phyloP scores from a whole-genome alignment of 495 filamentous ascomycete genomes.

The Cercophora newfieldiana region DNA sequence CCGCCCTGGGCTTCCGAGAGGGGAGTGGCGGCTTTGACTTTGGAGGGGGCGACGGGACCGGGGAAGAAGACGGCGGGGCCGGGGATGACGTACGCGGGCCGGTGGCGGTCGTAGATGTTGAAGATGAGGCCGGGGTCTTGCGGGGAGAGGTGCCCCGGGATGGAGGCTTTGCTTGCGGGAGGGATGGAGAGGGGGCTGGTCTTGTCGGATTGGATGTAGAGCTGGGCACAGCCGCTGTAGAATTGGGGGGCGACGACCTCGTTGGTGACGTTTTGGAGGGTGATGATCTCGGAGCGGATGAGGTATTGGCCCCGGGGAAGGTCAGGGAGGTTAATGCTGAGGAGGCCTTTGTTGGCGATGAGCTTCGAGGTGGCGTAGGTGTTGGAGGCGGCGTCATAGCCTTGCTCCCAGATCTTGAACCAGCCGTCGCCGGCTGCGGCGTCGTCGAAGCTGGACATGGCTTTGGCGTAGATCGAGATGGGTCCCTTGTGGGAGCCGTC shows the following conservation, averaged over 20 bases:
- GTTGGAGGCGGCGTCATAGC: slow-evolving; percentile 52
- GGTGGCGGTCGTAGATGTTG: slow-evolving; percentile 56
- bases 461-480: slow-evolving; percentile 73
- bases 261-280: slow-evolving; percentile 63
- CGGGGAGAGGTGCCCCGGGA: slow-evolving; percentile 62
- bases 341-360: slow-evolving; percentile 61
- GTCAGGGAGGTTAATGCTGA: slow-evolving; percentile 59
- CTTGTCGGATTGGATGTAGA: slow-evolving; percentile 57
- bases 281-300: slow-evolving; percentile 65
- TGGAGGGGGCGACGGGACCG: slow-evolving; percentile 1
- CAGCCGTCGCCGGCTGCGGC: slow-evolving; percentile 62
- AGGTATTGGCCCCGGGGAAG: slow-evolving; percentile 67
- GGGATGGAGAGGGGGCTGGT: slow-evolving; percentile 37
- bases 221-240: slow-evolving; percentile 69
- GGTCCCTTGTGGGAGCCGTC: slow-evolving; percentile 68
- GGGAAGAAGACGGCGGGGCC: slow-evolving; percentile 57
- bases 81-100: slow-evolving; percentile 54
- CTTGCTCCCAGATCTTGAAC: slow-evolving; percentile 77
- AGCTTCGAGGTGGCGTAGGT: slow-evolving; percentile 71
- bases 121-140: slow-evolving; percentile 56
- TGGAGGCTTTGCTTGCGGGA: slow-evolving; percentile 50
- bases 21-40: slow-evolving; percentile 17
- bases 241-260: slow-evolving; percentile 58
- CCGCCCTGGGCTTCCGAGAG: slow-evolving; percentile 39
- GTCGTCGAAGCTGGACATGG: slow-evolving; percentile 48